Evolutionary conservation across 768 basidiomycete species (phyloP), one percentile per base, ranked within the genome.

Genomic region (Hericium erinaceus): DNA sequence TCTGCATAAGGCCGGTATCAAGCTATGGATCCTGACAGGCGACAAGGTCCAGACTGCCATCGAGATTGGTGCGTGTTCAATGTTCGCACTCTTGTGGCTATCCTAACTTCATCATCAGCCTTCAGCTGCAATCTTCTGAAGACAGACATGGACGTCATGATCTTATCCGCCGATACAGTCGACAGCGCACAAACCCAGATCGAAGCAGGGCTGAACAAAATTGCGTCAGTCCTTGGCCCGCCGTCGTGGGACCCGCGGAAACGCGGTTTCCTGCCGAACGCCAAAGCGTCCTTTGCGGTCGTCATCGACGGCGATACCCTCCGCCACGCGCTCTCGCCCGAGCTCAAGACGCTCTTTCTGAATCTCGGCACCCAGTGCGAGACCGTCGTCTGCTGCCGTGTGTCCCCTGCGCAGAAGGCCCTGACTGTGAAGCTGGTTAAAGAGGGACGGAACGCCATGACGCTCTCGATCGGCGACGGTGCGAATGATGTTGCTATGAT

Each of bases 401-500:
- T 98, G 9, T 95, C 93, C 18, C 95, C 95, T 3, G 91, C 94
- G 0, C 95, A 98, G 75, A 98, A 98, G 73, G 95, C 95, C n/a
- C 73, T 95, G 68, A 94, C 92, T 22, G 95, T 98, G 61, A 92
- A 91, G 65, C 75, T 98, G 63, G 92, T 98, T 69, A 98, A 98
- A 66, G 93, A 98, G 64, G 95, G 95, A 10, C 83, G 88, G 50
- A 86, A 92, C 52, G 94, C 94, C 0, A 97, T 98, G 95, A 95
- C 95, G 1, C 71, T 98, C 28, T 90, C 95, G 0, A 98, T 99
- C 55, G 95, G 95, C 10, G 95, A 98, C 65, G 93, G 92, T 56
- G 95, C 95, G 15, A 98, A 98, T 67, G 95, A 98, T 67, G 95
- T 98, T 22, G 94, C 95, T 6, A 98, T 98, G 95, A 98, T 98